phyloP scores from a whole-genome alignment of 2,329 filamentous ascomycete species.

The Aureobasidium mangrovei region DNA sequence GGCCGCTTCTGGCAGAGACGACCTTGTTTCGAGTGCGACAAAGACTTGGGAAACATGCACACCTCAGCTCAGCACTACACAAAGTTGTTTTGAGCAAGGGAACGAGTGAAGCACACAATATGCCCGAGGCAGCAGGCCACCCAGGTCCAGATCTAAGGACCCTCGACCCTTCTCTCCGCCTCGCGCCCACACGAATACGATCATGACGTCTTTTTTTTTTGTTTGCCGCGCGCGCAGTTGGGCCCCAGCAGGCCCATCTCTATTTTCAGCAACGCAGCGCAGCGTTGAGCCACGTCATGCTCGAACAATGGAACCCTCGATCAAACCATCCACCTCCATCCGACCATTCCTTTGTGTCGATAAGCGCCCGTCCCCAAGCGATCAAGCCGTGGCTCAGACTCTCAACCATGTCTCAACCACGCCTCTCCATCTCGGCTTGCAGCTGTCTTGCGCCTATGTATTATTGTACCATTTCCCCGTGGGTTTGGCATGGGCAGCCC shows the following conservation, averaged over 20 bases:
- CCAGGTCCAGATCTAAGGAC: neutral
- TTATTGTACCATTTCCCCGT: no score
- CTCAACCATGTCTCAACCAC: neutral
- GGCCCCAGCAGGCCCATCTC: no score
- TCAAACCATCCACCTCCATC: neutral
- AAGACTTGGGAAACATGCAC: neutral
- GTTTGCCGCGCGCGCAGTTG: no score
- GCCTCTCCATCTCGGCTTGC: no score
- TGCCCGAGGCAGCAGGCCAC: neutral
- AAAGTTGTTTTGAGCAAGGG: neutral
- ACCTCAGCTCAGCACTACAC: no score
- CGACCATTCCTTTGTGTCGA: neutral
- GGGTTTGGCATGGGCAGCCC: no score
- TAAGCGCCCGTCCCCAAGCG: neutral
- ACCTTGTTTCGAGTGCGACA: conserved; percentile 1
- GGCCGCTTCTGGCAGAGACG: neutral
- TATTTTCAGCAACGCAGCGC: no score
- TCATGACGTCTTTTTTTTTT: neutral
- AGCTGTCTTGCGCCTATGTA: no score
- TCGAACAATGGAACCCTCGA: neutral
- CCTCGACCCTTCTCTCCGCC: conserved; percentile 1
- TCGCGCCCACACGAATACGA: neutral
- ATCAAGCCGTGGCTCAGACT: neutral
- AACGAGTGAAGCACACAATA: neutral
- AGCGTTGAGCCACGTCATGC: no score